phyloP scores from a whole-genome alignment of 257 asterid genomes.

The Leptodermis oblonga region DNA sequence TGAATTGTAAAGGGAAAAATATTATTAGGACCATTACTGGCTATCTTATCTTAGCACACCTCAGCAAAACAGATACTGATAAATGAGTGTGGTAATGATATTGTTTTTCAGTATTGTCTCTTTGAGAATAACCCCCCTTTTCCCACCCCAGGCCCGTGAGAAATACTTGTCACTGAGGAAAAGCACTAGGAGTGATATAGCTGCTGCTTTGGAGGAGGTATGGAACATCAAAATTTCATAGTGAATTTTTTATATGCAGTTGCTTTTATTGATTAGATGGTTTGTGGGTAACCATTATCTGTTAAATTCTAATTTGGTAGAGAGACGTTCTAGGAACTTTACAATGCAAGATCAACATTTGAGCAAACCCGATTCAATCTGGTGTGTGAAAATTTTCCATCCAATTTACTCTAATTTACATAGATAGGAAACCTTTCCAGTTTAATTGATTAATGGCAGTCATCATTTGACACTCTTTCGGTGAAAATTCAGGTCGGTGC shows the following conservation, averaged over 20 bases:
- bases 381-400: constrained; percentile 45
- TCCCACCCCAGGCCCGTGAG: constrained; percentile 72
- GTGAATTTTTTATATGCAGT: constrained; percentile 18
- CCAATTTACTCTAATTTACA: constrained; percentile 6
- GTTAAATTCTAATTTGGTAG: constrained; percentile 83
- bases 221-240: constrained; percentile 22
- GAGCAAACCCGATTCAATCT: constrained; percentile 92
- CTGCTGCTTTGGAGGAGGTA: constrained; percentile 86
- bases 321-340: constrained; percentile 98
- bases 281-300: constrained; percentile 56
- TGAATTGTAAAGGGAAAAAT: neutral
- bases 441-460: neutral
- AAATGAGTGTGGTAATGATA: neutral
- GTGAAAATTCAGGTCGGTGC: constrained; percentile 64
- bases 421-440: constrained; percentile 5
- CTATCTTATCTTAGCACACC: neutral
- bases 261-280: constrained; percentile 41
- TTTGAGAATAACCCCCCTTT: neutral
- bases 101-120: neutral
- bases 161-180: constrained; percentile 83
- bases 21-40: neutral
- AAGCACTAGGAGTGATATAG: constrained; percentile 82
- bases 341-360: constrained; percentile 75
- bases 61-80: no score
- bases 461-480: constrained; percentile 1